These are phyloP conservation scores for Warburgia ugandensis DNA, from an alignment of 164 flowering plant species.

Conservation along the genomic window DNA sequence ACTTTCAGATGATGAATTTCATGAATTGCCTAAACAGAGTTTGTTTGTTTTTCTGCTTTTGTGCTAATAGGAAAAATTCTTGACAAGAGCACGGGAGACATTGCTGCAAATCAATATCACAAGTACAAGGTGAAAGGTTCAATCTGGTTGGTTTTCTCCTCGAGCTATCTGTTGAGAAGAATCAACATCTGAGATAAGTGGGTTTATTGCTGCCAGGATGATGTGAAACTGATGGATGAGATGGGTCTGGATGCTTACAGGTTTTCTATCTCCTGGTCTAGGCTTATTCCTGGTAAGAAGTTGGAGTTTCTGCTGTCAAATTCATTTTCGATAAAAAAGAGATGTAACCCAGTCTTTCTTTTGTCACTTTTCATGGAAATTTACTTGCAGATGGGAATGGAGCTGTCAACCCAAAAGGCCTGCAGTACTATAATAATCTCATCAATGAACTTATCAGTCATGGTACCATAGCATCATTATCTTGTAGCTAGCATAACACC, in stretches of 20 bases:
- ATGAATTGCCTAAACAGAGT: no score
- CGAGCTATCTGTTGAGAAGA: no score
- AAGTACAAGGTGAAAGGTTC: no score
- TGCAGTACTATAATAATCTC: conserved; percentile 33
- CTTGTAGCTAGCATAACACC: not conserved
- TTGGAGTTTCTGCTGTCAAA: not conserved
- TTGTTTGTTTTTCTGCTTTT: no score
- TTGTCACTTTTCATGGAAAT: not conserved
- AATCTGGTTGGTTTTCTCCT: no score
- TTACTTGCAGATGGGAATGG: conserved; percentile 3
- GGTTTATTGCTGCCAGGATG: conserved; percentile 10
- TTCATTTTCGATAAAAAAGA: no score
- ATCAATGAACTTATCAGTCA: conserved; percentile 31
- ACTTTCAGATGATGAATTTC: no score
- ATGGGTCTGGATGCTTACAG: conserved; percentile 19
- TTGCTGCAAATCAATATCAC: no score
- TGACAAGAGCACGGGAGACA: no score
- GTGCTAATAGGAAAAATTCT: no score
- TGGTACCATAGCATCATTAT: conserved; percentile 13
- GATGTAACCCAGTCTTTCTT: not conserved
- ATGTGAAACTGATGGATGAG: conserved; percentile 15
- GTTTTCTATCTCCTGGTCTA: conserved; percentile 19
- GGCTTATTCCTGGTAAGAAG: conserved; percentile 14
- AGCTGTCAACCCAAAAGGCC: conserved; percentile 1
- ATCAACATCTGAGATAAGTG: no score